Percentiles rank a stretch among this genome's conserved stretches.
phyloP scores from a whole-genome alignment of 805 yeast species.

The Candida lessepsii region DNA sequence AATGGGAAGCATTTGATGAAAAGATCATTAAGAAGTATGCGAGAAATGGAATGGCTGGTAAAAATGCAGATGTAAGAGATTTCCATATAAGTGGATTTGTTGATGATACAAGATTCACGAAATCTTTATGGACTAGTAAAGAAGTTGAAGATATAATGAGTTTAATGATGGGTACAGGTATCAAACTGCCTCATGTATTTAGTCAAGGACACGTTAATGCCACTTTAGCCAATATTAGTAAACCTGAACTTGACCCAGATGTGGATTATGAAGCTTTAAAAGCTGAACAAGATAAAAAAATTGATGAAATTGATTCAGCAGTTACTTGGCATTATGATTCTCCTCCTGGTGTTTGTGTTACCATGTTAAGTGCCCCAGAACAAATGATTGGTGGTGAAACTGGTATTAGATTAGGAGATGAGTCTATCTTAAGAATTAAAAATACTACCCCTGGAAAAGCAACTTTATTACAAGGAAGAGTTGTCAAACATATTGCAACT shows the following conservation, averaged over 20 bases:
- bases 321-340: constrained; percentile 18
- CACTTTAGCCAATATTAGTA: constrained; percentile 11
- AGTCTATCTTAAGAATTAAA: constrained; percentile 15
- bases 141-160: constrained; percentile 21
- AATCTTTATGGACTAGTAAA: constrained; percentile 26
- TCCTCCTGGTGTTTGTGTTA: constrained; percentile 13
- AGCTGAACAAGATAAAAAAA: constrained; percentile 11
- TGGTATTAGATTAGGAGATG: constrained; percentile 16
- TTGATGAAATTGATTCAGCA: constrained; percentile 9
- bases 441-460: constrained; percentile 20
- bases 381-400: constrained; percentile 17
- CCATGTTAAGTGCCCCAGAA: constrained; percentile 14
- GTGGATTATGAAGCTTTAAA: constrained; percentile 11
- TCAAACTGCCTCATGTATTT: constrained; percentile 21
- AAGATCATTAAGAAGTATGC: constrained; percentile 20
- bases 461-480: constrained; percentile 22
- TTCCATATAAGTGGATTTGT: constrained; percentile 27
- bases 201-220: constrained; percentile 25
- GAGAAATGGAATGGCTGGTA: constrained; percentile 20
- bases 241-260: constrained; percentile 9
- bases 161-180: constrained; percentile 21
- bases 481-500: constrained; percentile 22
- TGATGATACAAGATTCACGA: constrained; percentile 20
- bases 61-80: constrained; percentile 25
- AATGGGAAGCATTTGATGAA: constrained; percentile 22